A percentile compares a stretch with the other conserved stretches of the same genome.
phyloP scores from a whole-genome alignment of 331 rosid genomes.

The Cucumis variabilis region DNA sequence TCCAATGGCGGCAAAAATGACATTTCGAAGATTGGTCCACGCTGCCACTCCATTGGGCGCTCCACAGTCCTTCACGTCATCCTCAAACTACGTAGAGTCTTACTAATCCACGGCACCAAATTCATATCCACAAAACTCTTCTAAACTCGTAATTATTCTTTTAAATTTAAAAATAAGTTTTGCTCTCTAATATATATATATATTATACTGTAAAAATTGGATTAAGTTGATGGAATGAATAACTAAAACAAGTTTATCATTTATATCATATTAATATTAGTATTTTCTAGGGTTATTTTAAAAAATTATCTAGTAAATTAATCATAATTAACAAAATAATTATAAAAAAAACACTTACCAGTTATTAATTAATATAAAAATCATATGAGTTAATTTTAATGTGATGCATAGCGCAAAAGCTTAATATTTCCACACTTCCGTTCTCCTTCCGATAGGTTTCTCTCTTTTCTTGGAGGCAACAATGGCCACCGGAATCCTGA shows the following conservation, averaged over 20 bases:
- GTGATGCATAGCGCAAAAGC: not conserved
- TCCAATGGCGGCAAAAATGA: slow-evolving; percentile 27
- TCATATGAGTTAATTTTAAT: not conserved
- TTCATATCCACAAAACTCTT: not conserved
- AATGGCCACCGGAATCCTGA: slow-evolving; percentile 75
- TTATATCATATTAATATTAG: too few relatives aligned
- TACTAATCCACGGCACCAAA: slow-evolving; percentile 24
- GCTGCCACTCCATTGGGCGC: slow-evolving; percentile 3
- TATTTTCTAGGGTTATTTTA: too few relatives aligned
- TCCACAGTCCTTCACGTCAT: slow-evolving; percentile 47
- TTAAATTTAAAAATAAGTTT: not conserved
- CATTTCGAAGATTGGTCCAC: slow-evolving; percentile 32
- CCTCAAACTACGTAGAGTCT: not conserved
- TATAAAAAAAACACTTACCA: too few relatives aligned
- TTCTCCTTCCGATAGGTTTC: not conserved
- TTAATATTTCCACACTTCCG: not conserved
- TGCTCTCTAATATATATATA: too few relatives aligned
- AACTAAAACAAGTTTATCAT: too few relatives aligned
- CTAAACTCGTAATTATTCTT: not conserved
- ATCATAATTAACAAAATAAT: not conserved
- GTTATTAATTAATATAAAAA: not conserved
- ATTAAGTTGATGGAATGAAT: too few relatives aligned
- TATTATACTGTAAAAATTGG: too few relatives aligned
- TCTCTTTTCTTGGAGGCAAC: slow-evolving; percentile 11
- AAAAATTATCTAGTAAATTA: too few relatives aligned